phyloP scores from a whole-genome alignment of 108 stramenopile species.

The Chaetoceros tenuissimus region DNA sequence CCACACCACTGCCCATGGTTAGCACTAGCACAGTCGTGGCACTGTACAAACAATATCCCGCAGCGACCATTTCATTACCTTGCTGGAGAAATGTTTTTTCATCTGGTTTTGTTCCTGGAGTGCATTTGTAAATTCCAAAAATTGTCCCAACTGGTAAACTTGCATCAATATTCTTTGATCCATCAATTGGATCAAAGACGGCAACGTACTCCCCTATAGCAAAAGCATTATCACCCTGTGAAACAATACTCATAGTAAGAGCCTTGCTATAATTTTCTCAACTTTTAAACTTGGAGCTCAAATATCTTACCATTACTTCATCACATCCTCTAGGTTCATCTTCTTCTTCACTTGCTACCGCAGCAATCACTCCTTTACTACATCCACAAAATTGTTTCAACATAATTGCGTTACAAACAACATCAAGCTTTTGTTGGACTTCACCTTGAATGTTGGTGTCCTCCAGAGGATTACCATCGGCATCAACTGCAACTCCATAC shows the following conservation, averaged over 20 bases:
- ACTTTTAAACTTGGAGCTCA: conserved; percentile 1
- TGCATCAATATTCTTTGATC: conserved; percentile 93
- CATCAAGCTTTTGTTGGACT: conserved; percentile 83
- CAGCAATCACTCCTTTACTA: conserved; percentile 50
- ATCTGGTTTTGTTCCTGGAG: conserved; percentile 31
- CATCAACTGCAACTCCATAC: conserved; percentile 68
- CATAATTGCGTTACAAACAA: conserved; percentile 83
- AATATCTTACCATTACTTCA: conserved; percentile 68
- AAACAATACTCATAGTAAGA: not conserved
- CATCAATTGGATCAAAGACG: conserved; percentile 96
- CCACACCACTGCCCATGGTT: conserved; percentile 88
- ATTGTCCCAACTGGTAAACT: conserved; percentile 97
- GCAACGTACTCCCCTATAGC: conserved; percentile 86
- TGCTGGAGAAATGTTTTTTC: conserved; percentile 79
- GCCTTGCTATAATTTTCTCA: not conserved
- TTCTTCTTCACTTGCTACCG: conserved; percentile 78
- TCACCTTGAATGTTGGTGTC: conserved; percentile 80
- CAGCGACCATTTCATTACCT: conserved; percentile 81
- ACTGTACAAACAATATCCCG: conserved; percentile 94
- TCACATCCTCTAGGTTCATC: conserved; percentile 65
- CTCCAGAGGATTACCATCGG: conserved; percentile 43
- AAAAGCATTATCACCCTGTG: conserved; percentile 48
- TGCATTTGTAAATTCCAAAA: conserved; percentile 87
- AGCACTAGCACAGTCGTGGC: conserved; percentile 94
- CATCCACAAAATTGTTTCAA: conserved; percentile 74